These are phyloP conservation scores for Geranomyces variabilis DNA, from an alignment of 192 early-diverging fungal species.

Conservation along the genomic window DNA sequence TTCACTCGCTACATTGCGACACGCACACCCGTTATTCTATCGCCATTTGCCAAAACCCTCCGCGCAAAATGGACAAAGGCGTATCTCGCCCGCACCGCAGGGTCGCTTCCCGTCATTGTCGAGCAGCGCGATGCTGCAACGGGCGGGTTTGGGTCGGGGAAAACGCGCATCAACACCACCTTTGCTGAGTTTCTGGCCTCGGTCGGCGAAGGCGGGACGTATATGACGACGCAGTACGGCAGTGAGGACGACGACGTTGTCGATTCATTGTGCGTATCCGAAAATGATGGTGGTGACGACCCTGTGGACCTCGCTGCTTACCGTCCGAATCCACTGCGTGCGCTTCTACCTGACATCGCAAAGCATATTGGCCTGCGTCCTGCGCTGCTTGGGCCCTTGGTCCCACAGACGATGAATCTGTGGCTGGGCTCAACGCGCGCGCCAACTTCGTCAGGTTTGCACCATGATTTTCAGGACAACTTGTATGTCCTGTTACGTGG, in stretches of 20 bases:
- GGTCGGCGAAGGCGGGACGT: constrained; percentile 37
- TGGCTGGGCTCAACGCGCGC: constrained; percentile 42
- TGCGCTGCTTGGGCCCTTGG: constrained; percentile 31
- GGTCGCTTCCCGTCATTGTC: constrained; percentile 41
- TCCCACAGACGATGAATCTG: constrained; percentile 52
- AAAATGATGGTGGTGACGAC: constrained; percentile 5
- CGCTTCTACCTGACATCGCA: constrained; percentile 17
- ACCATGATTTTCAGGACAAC: constrained; percentile 58
- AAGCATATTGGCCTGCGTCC: constrained; percentile 26
- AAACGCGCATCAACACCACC: constrained; percentile 24
- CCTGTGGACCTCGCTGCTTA: neutral
- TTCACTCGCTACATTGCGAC: constrained; percentile 48
- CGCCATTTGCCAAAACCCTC: constrained; percentile 10
- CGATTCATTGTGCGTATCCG: neutral
- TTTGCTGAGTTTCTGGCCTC: constrained; percentile 42
- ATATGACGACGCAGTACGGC: constrained; percentile 54
- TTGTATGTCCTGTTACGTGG: constrained; percentile 48
- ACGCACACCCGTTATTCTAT: constrained; percentile 50
- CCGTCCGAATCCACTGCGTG: constrained; percentile 29
- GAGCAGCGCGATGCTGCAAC: constrained; percentile 34
- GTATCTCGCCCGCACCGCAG: constrained; percentile 37
- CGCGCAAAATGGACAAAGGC: constrained; percentile 12
- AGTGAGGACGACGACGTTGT: constrained; percentile 13
- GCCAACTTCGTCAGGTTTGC: constrained; percentile 46
- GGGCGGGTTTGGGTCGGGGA: constrained; percentile 39